Base-by-base conservation (phyloP, 1,139 yeast species). In the Candida dubliniensis region DNA sequence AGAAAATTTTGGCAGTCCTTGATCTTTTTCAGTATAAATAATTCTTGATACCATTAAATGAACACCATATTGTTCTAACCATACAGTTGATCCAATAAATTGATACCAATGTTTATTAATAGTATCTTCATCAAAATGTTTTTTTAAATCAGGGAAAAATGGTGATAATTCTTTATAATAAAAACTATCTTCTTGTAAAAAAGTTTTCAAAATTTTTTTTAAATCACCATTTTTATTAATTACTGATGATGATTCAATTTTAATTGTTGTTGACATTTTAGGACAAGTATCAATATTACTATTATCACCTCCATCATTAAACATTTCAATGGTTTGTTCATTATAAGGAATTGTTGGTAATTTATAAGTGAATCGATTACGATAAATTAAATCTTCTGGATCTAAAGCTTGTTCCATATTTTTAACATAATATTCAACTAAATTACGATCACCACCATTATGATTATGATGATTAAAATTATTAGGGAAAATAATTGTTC, bases 1-100 rank as follows among this genome's bases (percentile, higher is more conserved):
- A 26, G 74, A 67, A 9, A 70, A 36, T 8, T 60, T 45, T 1
- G 76, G 74, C 11, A 9, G 10, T 8, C 35, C 40, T 43, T 58
- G 58, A 45, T 64, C 62, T 11, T 43, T 50, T 1, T 68, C 66
- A 32, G 64, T 57, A 51, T 65, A 70, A 10, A 70, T 46, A 6
- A 70, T 50, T 44, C 76, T 52, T 8, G 72, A 63, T n/a, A 69
- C 63, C 63, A 64, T 60, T 41, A 59, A 66, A 50, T 70, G 74
- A 2, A 68, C 69, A 2, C 73, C 74, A 46, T 68, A 69, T 42
- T 70, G 65, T 48, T 68, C 64, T 26, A 71, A 54, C 71, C 73
- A 71, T 2, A 70, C 74, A 0, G 71, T 63, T 2, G 73, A 61
- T 1, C 74, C 76, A 0, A 72, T 69, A 33, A 71, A 56, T 40